Base-by-base conservation (phyloP, 2,329 filamentous ascomycete species). In the Nakataea oryzae region DNA sequence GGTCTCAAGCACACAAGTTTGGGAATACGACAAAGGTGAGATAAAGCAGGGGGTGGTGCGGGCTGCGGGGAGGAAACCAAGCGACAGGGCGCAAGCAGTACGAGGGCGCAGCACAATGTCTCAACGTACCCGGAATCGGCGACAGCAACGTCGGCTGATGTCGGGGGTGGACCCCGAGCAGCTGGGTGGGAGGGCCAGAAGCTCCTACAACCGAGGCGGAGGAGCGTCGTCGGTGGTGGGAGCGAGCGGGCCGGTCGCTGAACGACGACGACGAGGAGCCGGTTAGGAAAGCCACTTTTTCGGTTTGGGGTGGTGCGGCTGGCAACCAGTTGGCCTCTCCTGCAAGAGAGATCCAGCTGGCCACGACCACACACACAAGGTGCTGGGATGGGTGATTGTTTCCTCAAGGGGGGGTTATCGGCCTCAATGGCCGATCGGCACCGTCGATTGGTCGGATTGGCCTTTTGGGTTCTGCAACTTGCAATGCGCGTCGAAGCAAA, bases 121-220 rank as follows among this genome's bases (percentile, higher is more conserved):
- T 27, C 54, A 56, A 29, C 80, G 71, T 82, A 81, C 82, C 83
- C 69, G 81, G 79, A 68, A 86, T 80, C 41, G 84, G 79, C 64
- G 82, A 80, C 61, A 86, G 76, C 64, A 70, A 70, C 63, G 71
- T 69, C 63, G 73, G 68, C 62, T 67, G 68, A 65, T 71, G 69
- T 64, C 74, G 73, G 72, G 74, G 68, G 68, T 75, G 72, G 66
- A 74, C 72, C 67, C 74, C 74, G 69, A 76, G 70, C 64, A 71
- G 70, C 65, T 73, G 70, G 66, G 68, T 30, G 14, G 59, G 59
- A 56, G 59, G 50, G 62, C 54, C 71, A 67, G 64, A 72, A 65
- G 61, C 68, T 68, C 59, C 64, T 61, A 59, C 70, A 67, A 69
- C 67, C n/a, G 71, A 61, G 41, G 73, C 74, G 60, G 80, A 78